Evolutionary conservation across 441 rosid species (phyloP).

Genomic region (Breynia disticha): DNA sequence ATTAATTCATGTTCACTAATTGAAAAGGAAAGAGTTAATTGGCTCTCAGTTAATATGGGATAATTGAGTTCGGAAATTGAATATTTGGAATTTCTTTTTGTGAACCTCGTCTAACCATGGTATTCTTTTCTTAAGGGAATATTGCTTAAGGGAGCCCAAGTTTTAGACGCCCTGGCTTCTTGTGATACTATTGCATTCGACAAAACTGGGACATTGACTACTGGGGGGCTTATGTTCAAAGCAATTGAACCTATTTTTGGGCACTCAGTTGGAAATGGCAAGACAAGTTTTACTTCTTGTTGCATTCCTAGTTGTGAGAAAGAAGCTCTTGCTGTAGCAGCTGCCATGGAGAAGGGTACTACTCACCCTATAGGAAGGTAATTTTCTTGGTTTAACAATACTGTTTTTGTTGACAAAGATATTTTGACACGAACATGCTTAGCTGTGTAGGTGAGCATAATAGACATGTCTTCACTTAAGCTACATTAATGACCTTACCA

Average conservation of each 20-base stretch:
- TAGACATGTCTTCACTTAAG: too few relatives aligned
- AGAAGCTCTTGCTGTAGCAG: slow-evolving; percentile 93
- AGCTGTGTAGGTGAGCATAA: too few relatives aligned
- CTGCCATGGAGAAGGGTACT: slow-evolving; percentile 97
- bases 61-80: too few relatives aligned
- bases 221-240: slow-evolving; percentile 83
- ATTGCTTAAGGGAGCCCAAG: slow-evolving; percentile 86
- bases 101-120: slow-evolving; percentile 9
- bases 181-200: slow-evolving; percentile 87
- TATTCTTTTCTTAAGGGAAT: slow-evolving; percentile 49
- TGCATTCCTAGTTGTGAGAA: slow-evolving; percentile 79
- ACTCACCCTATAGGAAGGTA: slow-evolving; percentile 98
- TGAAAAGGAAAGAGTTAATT: not conserved
- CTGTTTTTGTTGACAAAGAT: too few relatives aligned
- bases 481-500: too few relatives aligned
- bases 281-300: slow-evolving; percentile 33
- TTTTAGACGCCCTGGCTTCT: slow-evolving; percentile 82
- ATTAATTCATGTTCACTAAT: not conserved
- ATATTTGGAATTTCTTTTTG: too few relatives aligned
- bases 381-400: not conserved
- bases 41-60: too few relatives aligned
- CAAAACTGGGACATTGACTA: slow-evolving; percentile 93
- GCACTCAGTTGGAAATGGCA: slow-evolving; percentile 29
- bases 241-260: slow-evolving; percentile 93
- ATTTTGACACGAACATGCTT: too few relatives aligned